A percentile compares a stretch with the other conserved stretches of the same genome.
Evolutionary conservation across 148 eudicot genomes (phyloP).

Genomic region (Chenopodium berlandieri): DNA sequence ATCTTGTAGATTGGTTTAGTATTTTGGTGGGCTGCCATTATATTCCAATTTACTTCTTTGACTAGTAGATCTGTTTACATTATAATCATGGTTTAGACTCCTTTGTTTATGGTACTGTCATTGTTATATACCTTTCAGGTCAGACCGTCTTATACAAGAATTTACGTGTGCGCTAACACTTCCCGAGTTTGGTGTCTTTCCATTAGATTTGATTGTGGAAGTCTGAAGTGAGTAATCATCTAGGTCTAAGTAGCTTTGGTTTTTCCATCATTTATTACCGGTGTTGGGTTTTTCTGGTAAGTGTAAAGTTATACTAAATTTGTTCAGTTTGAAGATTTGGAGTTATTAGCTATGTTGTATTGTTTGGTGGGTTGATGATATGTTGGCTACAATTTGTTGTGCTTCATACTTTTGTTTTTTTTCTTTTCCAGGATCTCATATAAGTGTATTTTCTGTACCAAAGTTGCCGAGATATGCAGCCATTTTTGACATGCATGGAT

Average conservation of each 20-base stretch:
- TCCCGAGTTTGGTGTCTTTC: neutral
- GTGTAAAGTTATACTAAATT: neutral
- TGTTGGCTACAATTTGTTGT: neutral
- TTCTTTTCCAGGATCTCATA: neutral
- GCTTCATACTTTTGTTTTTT: neutral
- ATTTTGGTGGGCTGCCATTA: slow-evolving; percentile 16
- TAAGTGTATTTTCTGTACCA: neutral
- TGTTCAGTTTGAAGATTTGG: neutral
- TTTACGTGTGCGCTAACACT: neutral
- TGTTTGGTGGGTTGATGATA: neutral
- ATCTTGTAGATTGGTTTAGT: neutral
- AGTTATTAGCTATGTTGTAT: neutral
- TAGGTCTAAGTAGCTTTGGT: neutral
- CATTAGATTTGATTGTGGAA: neutral
- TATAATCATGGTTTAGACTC: slow-evolving; percentile 3
- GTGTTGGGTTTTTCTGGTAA: slow-evolving; percentile 5
- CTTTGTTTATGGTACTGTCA: neutral
- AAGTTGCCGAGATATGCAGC: neutral
- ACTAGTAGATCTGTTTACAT: slow-evolving; percentile 24
- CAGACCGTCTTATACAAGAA: neutral
- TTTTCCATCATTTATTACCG: neutral
- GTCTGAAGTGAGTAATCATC: neutral
- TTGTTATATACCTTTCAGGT: neutral
- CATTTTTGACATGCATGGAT: neutral
- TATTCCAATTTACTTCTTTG: slow-evolving; percentile 16